Evolutionary conservation across 768 basidiomycete species (phyloP).

Genomic region (Dacryopinax spathularia): DNA sequence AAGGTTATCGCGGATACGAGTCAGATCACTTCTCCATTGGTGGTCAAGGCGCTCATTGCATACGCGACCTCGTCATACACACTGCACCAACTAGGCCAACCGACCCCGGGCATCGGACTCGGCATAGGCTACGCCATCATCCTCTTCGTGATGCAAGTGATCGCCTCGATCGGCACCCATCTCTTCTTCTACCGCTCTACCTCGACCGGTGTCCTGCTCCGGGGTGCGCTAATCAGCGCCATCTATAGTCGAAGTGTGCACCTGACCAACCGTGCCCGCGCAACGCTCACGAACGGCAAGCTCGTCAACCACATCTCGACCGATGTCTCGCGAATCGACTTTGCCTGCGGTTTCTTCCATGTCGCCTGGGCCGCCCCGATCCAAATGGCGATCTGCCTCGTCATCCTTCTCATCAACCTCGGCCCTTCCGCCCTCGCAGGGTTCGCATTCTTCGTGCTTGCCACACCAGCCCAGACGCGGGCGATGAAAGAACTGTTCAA

Average conservation of each 20-base stretch:
- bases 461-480: constrained; percentile 55
- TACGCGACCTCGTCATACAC: constrained; percentile 10
- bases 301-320: constrained; percentile 90
- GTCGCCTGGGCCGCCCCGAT: constrained; percentile 67
- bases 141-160: constrained; percentile 52
- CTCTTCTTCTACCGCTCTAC: constrained; percentile 73
- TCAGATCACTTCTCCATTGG: constrained; percentile 57
- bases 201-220: constrained; percentile 62
- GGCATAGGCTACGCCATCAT: constrained; percentile 66
- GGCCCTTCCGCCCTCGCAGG: constrained; percentile 46
- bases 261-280: constrained; percentile 65
- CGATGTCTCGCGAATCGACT: constrained; percentile 84
- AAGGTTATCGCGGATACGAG: constrained; percentile 54
- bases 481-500: constrained; percentile 62
- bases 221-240: constrained; percentile 75
- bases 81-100: constrained; percentile 13
- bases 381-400: constrained; percentile 61
- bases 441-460: constrained; percentile 49
- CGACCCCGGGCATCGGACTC: constrained; percentile 32
- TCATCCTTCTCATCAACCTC: constrained; percentile 57
- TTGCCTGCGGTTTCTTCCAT: constrained; percentile 66
- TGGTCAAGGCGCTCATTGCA: constrained; percentile 45
- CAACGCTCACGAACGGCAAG: constrained; percentile 70
- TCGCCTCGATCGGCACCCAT: constrained; percentile 52
- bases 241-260: constrained; percentile 67